phyloP scores from a whole-genome alignment of 2,329 filamentous ascomycete genomes.

The Pleoardoris graminearum region DNA sequence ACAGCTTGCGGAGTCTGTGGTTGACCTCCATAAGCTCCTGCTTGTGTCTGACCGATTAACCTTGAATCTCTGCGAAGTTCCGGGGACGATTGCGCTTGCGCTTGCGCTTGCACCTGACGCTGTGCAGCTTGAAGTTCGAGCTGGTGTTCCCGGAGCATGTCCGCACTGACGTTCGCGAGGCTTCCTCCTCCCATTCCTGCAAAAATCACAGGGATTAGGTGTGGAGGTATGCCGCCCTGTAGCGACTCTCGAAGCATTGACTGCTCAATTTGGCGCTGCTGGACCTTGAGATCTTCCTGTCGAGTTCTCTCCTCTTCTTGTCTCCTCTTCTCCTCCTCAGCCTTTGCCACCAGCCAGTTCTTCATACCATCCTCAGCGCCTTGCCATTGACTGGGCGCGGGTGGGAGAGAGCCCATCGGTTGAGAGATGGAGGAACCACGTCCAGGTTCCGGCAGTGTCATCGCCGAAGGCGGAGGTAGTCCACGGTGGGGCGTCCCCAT shows the following conservation, averaged over 20 bases:
- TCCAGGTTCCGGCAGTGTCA: slow-evolving; percentile 55
- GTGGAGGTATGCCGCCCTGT: slow-evolving; percentile 55
- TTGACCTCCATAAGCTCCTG: slow-evolving; percentile 35
- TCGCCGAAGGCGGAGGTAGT: slow-evolving; percentile 57
- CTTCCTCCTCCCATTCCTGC: slow-evolving; percentile 55
- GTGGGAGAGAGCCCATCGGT: slow-evolving; percentile 49
- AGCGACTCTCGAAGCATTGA: slow-evolving; percentile 58
- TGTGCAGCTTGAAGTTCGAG: slow-evolving; percentile 51
- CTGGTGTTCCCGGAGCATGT: slow-evolving; percentile 56
- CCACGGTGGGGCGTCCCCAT: slow-evolving; percentile 59
- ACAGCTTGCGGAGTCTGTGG: slow-evolving; percentile 37
- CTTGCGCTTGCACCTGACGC: slow-evolving; percentile 45
- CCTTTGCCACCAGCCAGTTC: slow-evolving; percentile 55
- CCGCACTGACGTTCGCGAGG: slow-evolving; percentile 53
- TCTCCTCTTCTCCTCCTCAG: slow-evolving; percentile 57
- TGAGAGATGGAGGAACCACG: slow-evolving; percentile 44
- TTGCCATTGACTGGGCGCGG: slow-evolving; percentile 54
- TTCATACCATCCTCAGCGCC: slow-evolving; percentile 57
- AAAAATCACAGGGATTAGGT: slow-evolving; percentile 58
- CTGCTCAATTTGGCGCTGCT: slow-evolving; percentile 58
- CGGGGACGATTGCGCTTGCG: slow-evolving; percentile 46
- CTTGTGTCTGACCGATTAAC: slow-evolving; percentile 46
- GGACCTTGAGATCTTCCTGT: slow-evolving; percentile 54
- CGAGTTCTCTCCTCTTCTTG: slow-evolving; percentile 59
- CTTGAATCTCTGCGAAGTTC: slow-evolving; percentile 49